Conservation (phyloP, 1,139 yeast genomes). For the Sugiyamaella grinbergsii region DNA sequence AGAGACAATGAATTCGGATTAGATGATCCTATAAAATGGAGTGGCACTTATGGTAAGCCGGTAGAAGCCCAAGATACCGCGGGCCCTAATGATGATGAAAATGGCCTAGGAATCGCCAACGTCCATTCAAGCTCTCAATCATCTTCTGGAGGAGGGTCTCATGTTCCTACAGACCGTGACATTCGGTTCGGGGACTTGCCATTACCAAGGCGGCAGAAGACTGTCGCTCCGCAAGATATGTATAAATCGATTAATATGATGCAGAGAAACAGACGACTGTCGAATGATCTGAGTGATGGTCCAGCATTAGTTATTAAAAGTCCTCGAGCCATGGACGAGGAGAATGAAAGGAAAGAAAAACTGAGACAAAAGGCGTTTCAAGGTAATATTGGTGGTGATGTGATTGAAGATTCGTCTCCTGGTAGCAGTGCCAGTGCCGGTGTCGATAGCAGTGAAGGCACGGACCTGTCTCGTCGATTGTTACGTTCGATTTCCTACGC, state of each 20-base stretch:
- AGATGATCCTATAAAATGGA: slow-evolving; percentile 3
- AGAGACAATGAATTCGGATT: slow-evolving; percentile 18
- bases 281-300: slow-evolving; percentile 58
- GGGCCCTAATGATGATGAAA: background rate
- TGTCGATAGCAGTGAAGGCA: background rate
- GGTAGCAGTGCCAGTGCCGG: background rate
- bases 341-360: slow-evolving; percentile 32
- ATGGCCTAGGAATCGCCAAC: background rate
- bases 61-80: background rate
- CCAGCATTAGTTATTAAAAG: slow-evolving; percentile 81
- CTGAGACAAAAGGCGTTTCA: background rate
- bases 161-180: slow-evolving; percentile 26
- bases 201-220: slow-evolving; percentile 47
- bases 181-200: slow-evolving; percentile 45
- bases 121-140: background rate
- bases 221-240: slow-evolving; percentile 80
- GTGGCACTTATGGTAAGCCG: background rate
- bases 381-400: background rate
- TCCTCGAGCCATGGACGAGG: slow-evolving; percentile 67
- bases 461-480: background rate
- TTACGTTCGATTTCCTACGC: slow-evolving; percentile 9
- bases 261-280: slow-evolving; percentile 50
- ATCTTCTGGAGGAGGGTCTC: slow-evolving; percentile 8
- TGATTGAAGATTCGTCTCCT: slow-evolving; percentile 5
- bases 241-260: slow-evolving; percentile 79